Base-by-base conservation (phyloP, 2,329 filamentous ascomycete genomes). In the Corinectria fuckeliana region DNA sequence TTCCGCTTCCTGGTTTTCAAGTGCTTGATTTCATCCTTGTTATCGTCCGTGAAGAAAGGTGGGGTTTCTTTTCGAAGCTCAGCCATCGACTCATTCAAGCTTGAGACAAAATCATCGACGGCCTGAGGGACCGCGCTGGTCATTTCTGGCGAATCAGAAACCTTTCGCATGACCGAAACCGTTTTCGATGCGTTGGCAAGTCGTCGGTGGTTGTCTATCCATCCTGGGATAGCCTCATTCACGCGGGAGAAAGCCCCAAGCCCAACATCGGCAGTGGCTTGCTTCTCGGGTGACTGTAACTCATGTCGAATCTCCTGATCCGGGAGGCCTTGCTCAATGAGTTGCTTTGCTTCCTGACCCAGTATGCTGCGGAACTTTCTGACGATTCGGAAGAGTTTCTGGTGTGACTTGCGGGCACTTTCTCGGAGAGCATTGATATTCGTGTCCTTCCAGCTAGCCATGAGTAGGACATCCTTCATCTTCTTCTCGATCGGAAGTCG, bases 371-470 rank as follows among this genome's bases (percentile, higher is more conserved):
- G 88, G 77, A 97, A 99, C 77, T 97, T 98, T 55, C 92, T 86
- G 42, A 99, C 91, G 32, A 97, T 82, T 68, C 91, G 91, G 79
- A 97, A 97, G 2, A 99, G 84, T 75, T 97, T 97, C 69, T 90
- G 87, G 72, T 99, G 95, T 18, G 93, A 97, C 60, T 89, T 90
- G 69, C 90, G 89, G 1, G 95, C 93, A 75, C 94, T 98, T 71
- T 97, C 93, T 65, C 89, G 87, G 14, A 99, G 80, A 1, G 92
- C 91, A 47, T 90, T 89, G 62, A 99, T 96, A 70, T 98, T 99
- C 20, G 92, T 97, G 68, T 99, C 95, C 74, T 96, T 97, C 96
- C 96, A 99, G 75, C 93, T 97, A 7, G 93, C 93, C 68, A 99
- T 81, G 51, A 96, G 87, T 14, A 99, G 85, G n/a, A 97, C 88